Conservation (phyloP, 1,284 basidiomycete species). For the Sphagnurus paluster region DNA sequence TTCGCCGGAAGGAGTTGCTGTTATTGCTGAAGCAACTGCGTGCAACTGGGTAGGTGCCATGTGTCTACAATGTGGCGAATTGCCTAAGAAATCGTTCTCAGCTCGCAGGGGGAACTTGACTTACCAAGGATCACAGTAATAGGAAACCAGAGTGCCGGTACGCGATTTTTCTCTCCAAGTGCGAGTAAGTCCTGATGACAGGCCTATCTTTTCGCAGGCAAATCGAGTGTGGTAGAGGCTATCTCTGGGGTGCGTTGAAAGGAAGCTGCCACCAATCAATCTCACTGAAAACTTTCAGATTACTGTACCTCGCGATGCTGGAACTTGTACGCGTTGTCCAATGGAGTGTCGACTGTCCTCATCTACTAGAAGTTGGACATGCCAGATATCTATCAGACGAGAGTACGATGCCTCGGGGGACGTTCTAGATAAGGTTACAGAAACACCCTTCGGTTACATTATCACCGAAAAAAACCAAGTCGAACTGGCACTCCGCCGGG, state of each 20-base stretch:
- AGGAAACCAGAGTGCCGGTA: slow-evolving; percentile 43
- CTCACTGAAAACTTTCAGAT: slow-evolving; percentile 22
- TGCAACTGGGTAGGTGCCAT: slow-evolving; percentile 23
- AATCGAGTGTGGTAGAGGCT: slow-evolving; percentile 40
- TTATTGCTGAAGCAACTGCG: slow-evolving; percentile 24
- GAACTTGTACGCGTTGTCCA: slow-evolving; percentile 44
- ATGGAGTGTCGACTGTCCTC: slow-evolving; percentile 40
- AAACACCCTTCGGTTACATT: slow-evolving; percentile 34
- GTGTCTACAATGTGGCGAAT: background rate
- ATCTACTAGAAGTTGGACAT: slow-evolving; percentile 32
- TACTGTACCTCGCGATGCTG: slow-evolving; percentile 36
- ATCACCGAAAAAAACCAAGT: slow-evolving; percentile 37
- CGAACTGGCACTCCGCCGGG: slow-evolving; percentile 41
- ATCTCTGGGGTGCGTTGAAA: slow-evolving; percentile 34
- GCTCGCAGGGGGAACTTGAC: slow-evolving; percentile 35
- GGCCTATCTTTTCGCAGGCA: slow-evolving; percentile 22
- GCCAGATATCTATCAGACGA: slow-evolving; percentile 36
- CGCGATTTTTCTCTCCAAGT: background rate
- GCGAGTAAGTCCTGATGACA: background rate
- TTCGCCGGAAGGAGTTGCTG: slow-evolving; percentile 23
- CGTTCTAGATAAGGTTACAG: slow-evolving; percentile 26
- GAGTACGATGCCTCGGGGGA: slow-evolving; percentile 30
- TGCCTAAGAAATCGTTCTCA: slow-evolving; percentile 8
- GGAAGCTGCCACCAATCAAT: background rate
- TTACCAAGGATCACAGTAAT: slow-evolving; percentile 38